Percentiles rank a stretch among this genome's conserved stretches.
Evolutionary conservation across 73 alveolate genomes (phyloP).

Genomic region (Paramecium sexaurelia): DNA sequence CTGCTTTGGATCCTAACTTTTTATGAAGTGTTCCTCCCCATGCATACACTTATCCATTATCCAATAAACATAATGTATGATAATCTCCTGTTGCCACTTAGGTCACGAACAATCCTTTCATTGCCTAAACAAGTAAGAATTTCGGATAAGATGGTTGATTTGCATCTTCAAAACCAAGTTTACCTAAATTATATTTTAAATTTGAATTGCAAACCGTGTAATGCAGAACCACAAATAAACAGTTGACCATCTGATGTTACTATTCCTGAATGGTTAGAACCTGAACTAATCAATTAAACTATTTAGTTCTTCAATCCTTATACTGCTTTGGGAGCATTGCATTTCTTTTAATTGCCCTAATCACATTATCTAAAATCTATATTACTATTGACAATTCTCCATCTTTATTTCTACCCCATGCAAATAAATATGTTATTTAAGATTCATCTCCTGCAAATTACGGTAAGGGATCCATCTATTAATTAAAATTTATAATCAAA

Average conservation of each 20-base stretch:
- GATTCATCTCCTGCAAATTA: background rate
- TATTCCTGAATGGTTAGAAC: slow-evolving; percentile 91
- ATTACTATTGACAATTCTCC: slow-evolving; percentile 96
- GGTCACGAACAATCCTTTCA: slow-evolving; percentile 73
- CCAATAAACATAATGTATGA: slow-evolving; percentile 87
- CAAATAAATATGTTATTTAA: slow-evolving; percentile 50
- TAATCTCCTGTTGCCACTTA: slow-evolving; percentile 97
- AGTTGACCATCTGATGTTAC: slow-evolving; percentile 91
- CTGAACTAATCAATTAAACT: slow-evolving; percentile 82
- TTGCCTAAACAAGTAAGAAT: slow-evolving; percentile 73
- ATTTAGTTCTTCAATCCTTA: slow-evolving; percentile 77
- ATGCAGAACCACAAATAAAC: slow-evolving; percentile 91
- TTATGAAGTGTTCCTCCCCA: slow-evolving; percentile 98
- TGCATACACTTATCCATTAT: slow-evolving; percentile 89
- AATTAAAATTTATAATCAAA: background rate
- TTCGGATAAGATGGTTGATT: slow-evolving; percentile 73
- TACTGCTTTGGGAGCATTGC: slow-evolving; percentile 81
- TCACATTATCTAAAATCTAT: slow-evolving; percentile 55
- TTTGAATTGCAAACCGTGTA: slow-evolving; percentile 75
- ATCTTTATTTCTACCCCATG: slow-evolving; percentile 96
- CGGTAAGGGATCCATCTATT: background rate
- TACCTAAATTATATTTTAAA: slow-evolving; percentile 62
- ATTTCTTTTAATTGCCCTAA: slow-evolving; percentile 36
- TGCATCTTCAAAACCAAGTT: slow-evolving; percentile 86
- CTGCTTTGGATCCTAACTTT: slow-evolving; percentile 88